Percentiles rank a stretch among this genome's conserved stretches.
Evolutionary conservation across 2,329 filamentous ascomycete genomes (phyloP).

Genomic region (Periconia macrospinosa): DNA sequence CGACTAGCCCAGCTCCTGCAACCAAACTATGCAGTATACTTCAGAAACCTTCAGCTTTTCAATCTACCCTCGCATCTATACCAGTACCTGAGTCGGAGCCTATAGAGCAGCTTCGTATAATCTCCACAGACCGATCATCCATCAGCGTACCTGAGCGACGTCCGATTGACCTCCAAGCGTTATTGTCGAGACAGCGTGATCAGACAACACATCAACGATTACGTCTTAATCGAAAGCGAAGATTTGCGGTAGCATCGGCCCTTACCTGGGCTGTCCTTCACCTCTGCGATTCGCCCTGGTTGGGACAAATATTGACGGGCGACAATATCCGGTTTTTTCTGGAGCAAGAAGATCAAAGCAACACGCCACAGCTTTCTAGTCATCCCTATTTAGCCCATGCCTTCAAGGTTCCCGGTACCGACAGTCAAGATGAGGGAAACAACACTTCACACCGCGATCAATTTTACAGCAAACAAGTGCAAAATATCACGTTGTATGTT

Average conservation of each 20-base stretch:
- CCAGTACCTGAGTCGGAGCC: too few relatives aligned
- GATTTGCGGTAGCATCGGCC: conserved; percentile 11
- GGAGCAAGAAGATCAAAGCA: background rate
- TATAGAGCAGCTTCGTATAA: too few relatives aligned
- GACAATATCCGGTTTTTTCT: conserved; percentile 5
- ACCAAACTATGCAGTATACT: too few relatives aligned
- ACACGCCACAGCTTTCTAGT: background rate
- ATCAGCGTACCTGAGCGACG: background rate
- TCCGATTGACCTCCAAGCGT: background rate
- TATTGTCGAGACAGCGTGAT: background rate
- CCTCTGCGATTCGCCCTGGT: conserved; percentile 10
- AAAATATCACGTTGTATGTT: background rate
- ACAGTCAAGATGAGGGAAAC: too few relatives aligned
- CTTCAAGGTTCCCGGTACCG: too few relatives aligned
- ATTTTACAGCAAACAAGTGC: too few relatives aligned
- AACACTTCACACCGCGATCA: too few relatives aligned
- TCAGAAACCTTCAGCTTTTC: too few relatives aligned
- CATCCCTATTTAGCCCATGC: conserved; percentile 5
- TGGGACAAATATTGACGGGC: background rate
- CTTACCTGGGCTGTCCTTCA: conserved; percentile 11
- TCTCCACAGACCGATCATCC: background rate
- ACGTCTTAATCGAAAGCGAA: conserved; percentile 8
- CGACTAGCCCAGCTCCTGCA: too few relatives aligned
- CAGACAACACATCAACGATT: background rate
- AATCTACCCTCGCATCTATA: too few relatives aligned